Conservation (phyloP, 108 stramenopile species). For the Cyclotella sp. region DNA sequence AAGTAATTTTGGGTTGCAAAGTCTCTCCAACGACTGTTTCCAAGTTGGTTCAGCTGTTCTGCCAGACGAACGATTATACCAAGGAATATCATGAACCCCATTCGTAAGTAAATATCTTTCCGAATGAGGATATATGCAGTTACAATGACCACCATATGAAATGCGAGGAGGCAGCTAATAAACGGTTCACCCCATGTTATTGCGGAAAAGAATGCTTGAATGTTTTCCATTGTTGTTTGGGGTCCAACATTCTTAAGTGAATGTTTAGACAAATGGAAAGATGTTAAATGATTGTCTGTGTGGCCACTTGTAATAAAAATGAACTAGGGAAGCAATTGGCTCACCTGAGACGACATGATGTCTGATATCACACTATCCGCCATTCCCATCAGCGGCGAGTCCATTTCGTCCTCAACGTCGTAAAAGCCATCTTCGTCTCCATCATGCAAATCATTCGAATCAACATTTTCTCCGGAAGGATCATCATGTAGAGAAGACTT, state of each 20-base stretch:
- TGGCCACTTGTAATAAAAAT: not conserved
- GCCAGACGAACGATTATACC: slow-evolving; percentile 68
- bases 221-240: slow-evolving; percentile 69
- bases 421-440: slow-evolving; percentile 22
- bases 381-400: slow-evolving; percentile 81
- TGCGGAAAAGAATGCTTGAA: slow-evolving; percentile 80
- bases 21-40: slow-evolving; percentile 68
- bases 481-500: slow-evolving; percentile 28
- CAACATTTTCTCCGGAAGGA: not conserved
- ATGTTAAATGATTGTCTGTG: not conserved
- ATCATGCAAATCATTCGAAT: slow-evolving; percentile 11
- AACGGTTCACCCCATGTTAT: slow-evolving; percentile 88
- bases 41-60: slow-evolving; percentile 70
- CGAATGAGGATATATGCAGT: slow-evolving; percentile 52
- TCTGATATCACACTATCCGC: slow-evolving; percentile 78
- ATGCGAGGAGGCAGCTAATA: slow-evolving; percentile 62
- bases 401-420: slow-evolving; percentile 43
- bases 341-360: slow-evolving; percentile 75
- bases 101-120: slow-evolving; percentile 50
- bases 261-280: not conserved
- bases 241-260: slow-evolving; percentile 51
- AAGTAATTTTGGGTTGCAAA: slow-evolving; percentile 93
- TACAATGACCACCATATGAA: slow-evolving; percentile 72
- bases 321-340: slow-evolving; percentile 2
- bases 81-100: slow-evolving; percentile 73